Evolutionary conservation across 495 filamentous ascomycete genomes (phyloP).

Genomic region (Hypoxylon cercidicola): DNA sequence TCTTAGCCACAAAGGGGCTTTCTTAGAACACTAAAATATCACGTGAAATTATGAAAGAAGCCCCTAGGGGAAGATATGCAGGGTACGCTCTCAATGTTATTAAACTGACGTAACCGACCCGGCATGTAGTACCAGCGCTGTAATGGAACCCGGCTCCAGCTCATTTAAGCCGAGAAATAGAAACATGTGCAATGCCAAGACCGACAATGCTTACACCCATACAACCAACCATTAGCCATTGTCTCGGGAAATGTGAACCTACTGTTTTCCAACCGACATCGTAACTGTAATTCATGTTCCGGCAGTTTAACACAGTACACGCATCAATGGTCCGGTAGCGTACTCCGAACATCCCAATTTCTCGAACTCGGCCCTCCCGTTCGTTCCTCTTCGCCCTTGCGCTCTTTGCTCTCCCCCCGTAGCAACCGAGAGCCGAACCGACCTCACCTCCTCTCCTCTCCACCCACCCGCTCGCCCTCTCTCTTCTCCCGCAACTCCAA

Average conservation of each 20-base stretch:
- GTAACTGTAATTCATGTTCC: not conserved
- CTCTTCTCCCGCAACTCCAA: not conserved
- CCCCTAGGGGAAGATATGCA: too few species aligned
- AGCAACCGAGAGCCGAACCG: not conserved
- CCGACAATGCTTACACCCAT: slow-evolving; percentile 7
- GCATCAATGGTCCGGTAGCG: slow-evolving; percentile 30
- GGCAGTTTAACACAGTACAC: not conserved
- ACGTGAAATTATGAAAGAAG: too few species aligned
- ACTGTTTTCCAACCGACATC: not conserved
- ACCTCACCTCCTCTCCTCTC: not conserved
- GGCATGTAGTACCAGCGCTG: too few species aligned
- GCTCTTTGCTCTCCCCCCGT: too few species aligned
- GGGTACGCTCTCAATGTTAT: not conserved
- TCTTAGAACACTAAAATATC: too few species aligned
- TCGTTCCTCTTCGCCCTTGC: not conserved
- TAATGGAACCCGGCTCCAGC: not conserved
- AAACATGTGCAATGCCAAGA: slow-evolving; percentile 23
- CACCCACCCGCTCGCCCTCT: too few species aligned
- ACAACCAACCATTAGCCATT: too few species aligned
- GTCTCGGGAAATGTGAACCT: too few species aligned
- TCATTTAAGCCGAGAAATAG: slow-evolving; percentile 29
- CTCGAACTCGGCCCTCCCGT: slow-evolving; percentile 3
- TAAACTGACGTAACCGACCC: not conserved
- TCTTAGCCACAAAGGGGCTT: too few species aligned
- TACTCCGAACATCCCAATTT: not conserved